A percentile compares a stretch with the other conserved stretches of the same genome.
Evolutionary conservation across 257 asterid species (phyloP).

Genomic region (Ilex aquifolium): DNA sequence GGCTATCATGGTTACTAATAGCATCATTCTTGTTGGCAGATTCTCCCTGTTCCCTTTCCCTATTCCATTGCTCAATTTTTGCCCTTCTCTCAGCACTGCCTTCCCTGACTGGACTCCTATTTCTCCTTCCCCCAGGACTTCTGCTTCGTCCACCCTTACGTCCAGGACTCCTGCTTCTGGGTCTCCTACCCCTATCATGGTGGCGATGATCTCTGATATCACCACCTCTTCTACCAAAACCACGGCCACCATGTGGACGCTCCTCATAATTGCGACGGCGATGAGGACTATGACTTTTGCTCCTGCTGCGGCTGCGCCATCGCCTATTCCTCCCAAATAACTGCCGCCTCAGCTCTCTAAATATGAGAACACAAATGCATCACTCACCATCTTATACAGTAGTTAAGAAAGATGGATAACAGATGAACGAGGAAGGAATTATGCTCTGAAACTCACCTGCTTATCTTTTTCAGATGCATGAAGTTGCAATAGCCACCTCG

Average conservation of each 20-base stretch:
- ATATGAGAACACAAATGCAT: constrained; percentile 13
- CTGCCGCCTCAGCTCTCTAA: constrained; percentile 70
- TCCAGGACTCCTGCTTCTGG: constrained; percentile 75
- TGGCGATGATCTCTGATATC: constrained; percentile 27
- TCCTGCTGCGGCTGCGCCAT: constrained; percentile 58
- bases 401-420: background rate
- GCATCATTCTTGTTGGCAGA: constrained; percentile 26
- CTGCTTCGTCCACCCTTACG: constrained; percentile 66
- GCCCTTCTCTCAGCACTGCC: constrained; percentile 79
- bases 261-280: constrained; percentile 59
- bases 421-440: background rate
- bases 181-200: constrained; percentile 70
- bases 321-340: constrained; percentile 59
- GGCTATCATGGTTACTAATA: constrained; percentile 23
- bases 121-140: constrained; percentile 74
- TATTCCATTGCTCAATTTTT: constrained; percentile 75
- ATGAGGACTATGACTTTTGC: constrained; percentile 69
- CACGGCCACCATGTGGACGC: constrained; percentile 43
- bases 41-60: constrained; percentile 56
- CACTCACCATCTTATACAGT: constrained; percentile 4
- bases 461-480: constrained; percentile 88
- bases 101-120: constrained; percentile 60
- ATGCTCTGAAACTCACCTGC: constrained; percentile 37
- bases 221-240: constrained; percentile 58
- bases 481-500: constrained; percentile 94